Conservation (phyloP, 305 asterid genomes). For the Striga hermonthica region DNA sequence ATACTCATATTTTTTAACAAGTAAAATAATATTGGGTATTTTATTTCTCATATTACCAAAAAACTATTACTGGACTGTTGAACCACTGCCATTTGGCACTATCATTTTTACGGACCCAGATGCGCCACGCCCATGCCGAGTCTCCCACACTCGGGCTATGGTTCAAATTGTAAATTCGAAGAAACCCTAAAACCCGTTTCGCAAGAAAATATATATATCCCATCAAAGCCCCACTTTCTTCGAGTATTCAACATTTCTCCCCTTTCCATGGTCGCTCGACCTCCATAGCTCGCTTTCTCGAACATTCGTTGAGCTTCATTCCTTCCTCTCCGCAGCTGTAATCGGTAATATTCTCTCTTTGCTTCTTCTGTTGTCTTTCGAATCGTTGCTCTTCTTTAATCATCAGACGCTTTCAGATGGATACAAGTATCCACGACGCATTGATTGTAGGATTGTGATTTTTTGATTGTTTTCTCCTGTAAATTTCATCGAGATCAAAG, state of each 20-base stretch:
- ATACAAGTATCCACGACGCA: conserved; percentile 5
- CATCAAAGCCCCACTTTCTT: conserved; percentile 27
- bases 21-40: no score
- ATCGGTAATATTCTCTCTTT: conserved; percentile 50
- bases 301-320: conserved; percentile 37
- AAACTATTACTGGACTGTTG: no score
- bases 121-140: no score
- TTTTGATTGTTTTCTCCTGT: conserved; percentile 5
- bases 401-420: conserved; percentile 21
- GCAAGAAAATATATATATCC: no score
- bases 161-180: no score
- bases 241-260: conserved; percentile 23
- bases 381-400: conserved; percentile 3
- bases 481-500: conserved; percentile 25
- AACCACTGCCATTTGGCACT: no score
- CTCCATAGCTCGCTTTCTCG: conserved; percentile 24
- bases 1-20: no score
- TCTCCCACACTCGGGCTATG: no score
- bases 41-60: no score
- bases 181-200: no score
- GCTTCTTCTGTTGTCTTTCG: conserved; percentile 38
- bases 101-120: no score
- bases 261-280: background rate
- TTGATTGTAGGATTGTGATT: conserved; percentile 36
- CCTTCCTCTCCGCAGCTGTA: conserved; percentile 49